Base-by-base conservation (phyloP, 2,329 filamentous ascomycete genomes). In the Fusarium graminum region DNA sequence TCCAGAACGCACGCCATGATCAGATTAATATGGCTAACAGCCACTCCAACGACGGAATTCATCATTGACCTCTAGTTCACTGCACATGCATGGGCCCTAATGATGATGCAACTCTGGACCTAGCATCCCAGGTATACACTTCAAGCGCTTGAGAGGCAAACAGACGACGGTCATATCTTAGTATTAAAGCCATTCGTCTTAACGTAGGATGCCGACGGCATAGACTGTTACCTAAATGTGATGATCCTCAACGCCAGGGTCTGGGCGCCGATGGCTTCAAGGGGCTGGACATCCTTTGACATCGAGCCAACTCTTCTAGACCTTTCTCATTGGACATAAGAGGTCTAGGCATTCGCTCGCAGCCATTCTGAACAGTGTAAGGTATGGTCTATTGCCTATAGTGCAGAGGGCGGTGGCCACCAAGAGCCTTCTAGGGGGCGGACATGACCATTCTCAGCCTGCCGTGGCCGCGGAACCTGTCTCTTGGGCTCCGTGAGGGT, bases 381-480 rank as follows among this genome's bases (percentile, higher is more conserved):
- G 3, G 7, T 2, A 5, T 3, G 3, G 7, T 6, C 2, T 30
- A 50, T 17, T 16, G 13, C 4, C 4, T 38, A 10, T 26, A 17
- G 4, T 17, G 6, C 12, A 12, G 19, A 12, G 16, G 11, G 14
- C 4, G 39, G 17, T 53, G 41, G 30, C n/a, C 34, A 28, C 5
- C 12, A 25, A 16, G 17, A 4, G 17, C 13, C 13, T 19, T 39
- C 32, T 26, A 25, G 25, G 32, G 25, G 1, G 17, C 19, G 1
- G 0, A 14, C 3, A 11, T 22, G 10, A 28, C 14, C 9, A 9
- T 11, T 14, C 34, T 4, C 17, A 39, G 2, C 6, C 16, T 4
- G 13, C 22, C 29, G 38, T 12, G 14, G 4, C 25, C 25, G 3
- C 12, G 16, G 8, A 30, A 22, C 12, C 49, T 12, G 6, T 13